Base-by-base conservation (phyloP, 2,329 filamentous ascomycete species). In the Bipolaris zeicola region DNA sequence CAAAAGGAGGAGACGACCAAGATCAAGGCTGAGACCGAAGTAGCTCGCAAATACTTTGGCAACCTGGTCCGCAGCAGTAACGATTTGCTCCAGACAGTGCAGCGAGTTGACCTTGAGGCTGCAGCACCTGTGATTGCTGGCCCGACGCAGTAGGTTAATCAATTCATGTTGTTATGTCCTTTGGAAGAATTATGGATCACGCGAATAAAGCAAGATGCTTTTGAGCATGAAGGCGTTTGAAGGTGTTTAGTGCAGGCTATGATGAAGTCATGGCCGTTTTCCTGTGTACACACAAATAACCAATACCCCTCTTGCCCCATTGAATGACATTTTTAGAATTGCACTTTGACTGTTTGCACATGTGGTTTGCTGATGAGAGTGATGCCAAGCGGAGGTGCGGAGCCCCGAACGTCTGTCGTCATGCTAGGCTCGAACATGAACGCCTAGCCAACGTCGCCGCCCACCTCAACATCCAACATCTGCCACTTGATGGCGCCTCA, bases 1-100 rank as follows among this genome's bases (percentile, higher is more conserved):
- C 89, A 90, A 73, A 89, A 90, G 65, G 90, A 95, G 65, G 90
- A 96, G 72, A 95, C 92, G 7, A 82, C 85, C 71, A 96, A 95
- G 79, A 84, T 91, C 58, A 88, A 88, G 76, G 82, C 81, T 33
- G 94, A 98, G 78, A 95, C 91, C 71, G 89, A 96, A 72, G 87
- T 91, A 31, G 95, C 95, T 6, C 82, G 86, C 64, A 96, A 94
- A 77, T 98, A 96, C 79, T 99, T 99, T 76, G 81, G 86, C 50
- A 95, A 96, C 69, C 83, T 99, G 16, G 87, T 95, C 50, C 84
- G 89, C 58, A 83, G 87, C 65, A 81, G 79, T 57, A 76, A 75
- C 22, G 80, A 83, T 52, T 76, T 84, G 50, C 76, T 75, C 48
- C 74, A 76, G 45, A 77, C 78, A 34, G 82, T 85, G n/a, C 74